These are phyloP conservation scores for Didymella arachidicola DNA, from an alignment of 2,329 filamentous ascomycete species.

Conservation along the genomic window DNA sequence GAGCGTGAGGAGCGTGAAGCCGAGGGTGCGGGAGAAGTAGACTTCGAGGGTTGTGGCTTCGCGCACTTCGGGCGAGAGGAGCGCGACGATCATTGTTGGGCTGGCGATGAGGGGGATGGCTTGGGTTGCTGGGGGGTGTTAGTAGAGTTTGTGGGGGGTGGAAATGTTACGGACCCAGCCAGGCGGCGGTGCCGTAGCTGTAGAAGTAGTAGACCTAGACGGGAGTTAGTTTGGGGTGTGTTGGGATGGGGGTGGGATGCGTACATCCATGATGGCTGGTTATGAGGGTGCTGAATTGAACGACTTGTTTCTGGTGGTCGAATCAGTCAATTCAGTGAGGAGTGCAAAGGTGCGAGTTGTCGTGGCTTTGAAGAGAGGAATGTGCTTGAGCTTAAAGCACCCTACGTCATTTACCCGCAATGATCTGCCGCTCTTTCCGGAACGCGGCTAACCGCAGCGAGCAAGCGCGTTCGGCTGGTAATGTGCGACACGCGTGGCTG, in stretches of 20 bases:
- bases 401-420: slow-evolving; percentile 13
- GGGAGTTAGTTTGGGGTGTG: too few relatives aligned
- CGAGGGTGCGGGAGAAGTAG: slow-evolving; percentile 77
- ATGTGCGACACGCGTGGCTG: slow-evolving; percentile 10
- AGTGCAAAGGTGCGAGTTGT: background rate
- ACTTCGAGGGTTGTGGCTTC: slow-evolving; percentile 67
- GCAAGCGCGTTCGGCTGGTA: background rate
- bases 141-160: too few relatives aligned
- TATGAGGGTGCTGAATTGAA: too few relatives aligned
- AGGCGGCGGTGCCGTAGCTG: slow-evolving; percentile 54
- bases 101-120: slow-evolving; percentile 64
- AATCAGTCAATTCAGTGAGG: slow-evolving; percentile 1
- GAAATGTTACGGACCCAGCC: slow-evolving; percentile 51
- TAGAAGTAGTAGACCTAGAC: slow-evolving; percentile 55
- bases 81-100: slow-evolving; percentile 67
- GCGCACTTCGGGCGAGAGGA: slow-evolving; percentile 66
- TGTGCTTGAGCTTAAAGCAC: slow-evolving; percentile 11
- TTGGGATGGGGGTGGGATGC: background rate
- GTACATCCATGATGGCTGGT: slow-evolving; percentile 18
- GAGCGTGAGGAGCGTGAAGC: slow-evolving; percentile 71
- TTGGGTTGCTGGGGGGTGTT: slow-evolving; percentile 46
- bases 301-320: too few relatives aligned
- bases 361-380: slow-evolving; percentile 17
- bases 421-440: slow-evolving; percentile 14
- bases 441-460: background rate